Evolutionary conservation across 2,329 filamentous ascomycete species (phyloP), one percentile per base, ranked within the genome.

Genomic region (Diaporthe helianthi): DNA sequence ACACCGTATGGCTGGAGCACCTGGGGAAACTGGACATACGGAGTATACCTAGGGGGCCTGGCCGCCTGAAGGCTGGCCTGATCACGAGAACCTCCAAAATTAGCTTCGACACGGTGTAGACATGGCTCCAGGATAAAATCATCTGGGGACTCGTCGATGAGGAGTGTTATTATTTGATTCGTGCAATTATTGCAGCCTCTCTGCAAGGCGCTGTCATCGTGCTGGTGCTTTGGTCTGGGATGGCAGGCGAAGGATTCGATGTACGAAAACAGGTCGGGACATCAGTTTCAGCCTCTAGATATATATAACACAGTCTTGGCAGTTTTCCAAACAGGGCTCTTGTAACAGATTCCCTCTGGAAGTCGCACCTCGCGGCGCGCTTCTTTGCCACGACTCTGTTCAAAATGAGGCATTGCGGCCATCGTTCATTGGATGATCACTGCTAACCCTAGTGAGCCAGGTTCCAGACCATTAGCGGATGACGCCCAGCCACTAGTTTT

Each of bases 21-120:
- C 79, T 81, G 0, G 82, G 84, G 71, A 85, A 83, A 71, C 69
- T 83, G 22, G n/a, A n/a, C n/a, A n/a, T n/a, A n/a, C n/a, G n/a
- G n/a, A n/a, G n/a, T n/a, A n/a, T n/a, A n/a, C n/a, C n/a, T n/a
- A n/a, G n/a, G n/a, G n/a, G n/a, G n/a, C n/a, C n/a, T n/a, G n/a
- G n/a, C n/a, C n/a, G n/a, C n/a, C n/a, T n/a, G n/a, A n/a, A n/a
- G n/a, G n/a, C n/a, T n/a, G 79, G 78, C 0, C 71, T 79, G 8
- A 65, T 76, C 1, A 76, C 74, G 0, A 78, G 78, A 13, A 77
- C 78, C 7, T 53, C 67, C 1, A 67, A 73, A 1, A 72, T 76
- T 7, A 78, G 78, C 4, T 70, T 76, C 1, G 67, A 73, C 0
- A 74, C 73, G 71, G 74, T 79, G 0, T 76, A 75, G 71, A 31